Evolutionary conservation across 768 basidiomycete genomes (phyloP).

Genomic region (Panaeolus cyanescens): DNA sequence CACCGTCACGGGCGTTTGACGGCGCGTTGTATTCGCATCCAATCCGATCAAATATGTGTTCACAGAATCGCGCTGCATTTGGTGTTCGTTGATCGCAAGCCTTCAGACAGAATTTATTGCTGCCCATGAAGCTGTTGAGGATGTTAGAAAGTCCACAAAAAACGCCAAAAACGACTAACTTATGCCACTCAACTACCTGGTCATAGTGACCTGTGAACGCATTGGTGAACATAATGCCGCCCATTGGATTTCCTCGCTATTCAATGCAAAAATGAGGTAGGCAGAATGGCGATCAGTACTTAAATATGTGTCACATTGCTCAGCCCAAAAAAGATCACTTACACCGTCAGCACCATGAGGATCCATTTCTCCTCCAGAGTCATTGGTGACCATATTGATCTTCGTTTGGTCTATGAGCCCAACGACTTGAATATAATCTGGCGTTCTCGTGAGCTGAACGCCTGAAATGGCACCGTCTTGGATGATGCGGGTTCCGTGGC

Average conservation of each 20-base stretch:
- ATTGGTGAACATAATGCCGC: slow-evolving; percentile 68
- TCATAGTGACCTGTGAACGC: slow-evolving; percentile 44
- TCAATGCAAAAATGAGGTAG: not conserved
- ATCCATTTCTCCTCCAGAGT: slow-evolving; percentile 79
- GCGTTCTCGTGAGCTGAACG: slow-evolving; percentile 62
- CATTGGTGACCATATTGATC: slow-evolving; percentile 53
- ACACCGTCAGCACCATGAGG: slow-evolving; percentile 69
- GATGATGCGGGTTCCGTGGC: slow-evolving; percentile 72
- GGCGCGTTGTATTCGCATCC: slow-evolving; percentile 78
- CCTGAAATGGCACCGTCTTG: slow-evolving; percentile 67
- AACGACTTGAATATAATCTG: slow-evolving; percentile 59
- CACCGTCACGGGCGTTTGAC: slow-evolving; percentile 54
- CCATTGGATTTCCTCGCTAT: slow-evolving; percentile 76
- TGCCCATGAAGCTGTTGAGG: slow-evolving; percentile 66
- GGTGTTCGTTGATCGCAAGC: slow-evolving; percentile 60
- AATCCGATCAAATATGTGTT: slow-evolving; percentile 76
- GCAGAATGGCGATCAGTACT: not conserved
- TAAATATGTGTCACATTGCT: slow-evolving; percentile 11
- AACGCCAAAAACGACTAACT: slow-evolving; percentile 37
- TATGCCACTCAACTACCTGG: slow-evolving; percentile 72
- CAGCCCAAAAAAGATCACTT: slow-evolving; percentile 16
- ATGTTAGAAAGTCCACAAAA: not conserved
- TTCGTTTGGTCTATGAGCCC: slow-evolving; percentile 65
- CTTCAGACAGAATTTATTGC: slow-evolving; percentile 67
- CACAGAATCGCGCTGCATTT: slow-evolving; percentile 57